Percentiles rank a stretch among this genome's conserved stretches.
Conservation (phyloP, 495 filamentous ascomycete genomes). For the Aspergillus funiculosus region DNA sequence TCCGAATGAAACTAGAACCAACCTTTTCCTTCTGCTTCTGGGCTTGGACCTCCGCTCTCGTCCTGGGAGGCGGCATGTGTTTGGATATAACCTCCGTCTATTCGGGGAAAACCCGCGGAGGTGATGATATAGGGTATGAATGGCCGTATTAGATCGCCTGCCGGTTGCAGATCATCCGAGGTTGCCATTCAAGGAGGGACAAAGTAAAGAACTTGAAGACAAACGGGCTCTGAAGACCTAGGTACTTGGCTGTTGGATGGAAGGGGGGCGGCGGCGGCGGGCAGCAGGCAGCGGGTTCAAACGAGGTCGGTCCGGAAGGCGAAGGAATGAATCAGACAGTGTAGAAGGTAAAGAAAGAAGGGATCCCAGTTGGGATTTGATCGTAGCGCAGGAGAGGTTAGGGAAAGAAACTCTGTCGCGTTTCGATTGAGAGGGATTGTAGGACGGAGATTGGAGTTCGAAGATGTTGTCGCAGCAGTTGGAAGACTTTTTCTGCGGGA, state of each 20-base stretch:
- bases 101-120: slow-evolving; percentile 18
- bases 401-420: background rate
- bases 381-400: background rate
- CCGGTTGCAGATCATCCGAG: slow-evolving; percentile 8
- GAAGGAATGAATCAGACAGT: slow-evolving; percentile 5
- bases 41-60: slow-evolving; percentile 82
- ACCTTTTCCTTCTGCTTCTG: slow-evolving; percentile 95
- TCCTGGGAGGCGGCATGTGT: slow-evolving; percentile 58
- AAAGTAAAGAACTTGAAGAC: background rate
- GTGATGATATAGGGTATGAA: slow-evolving; percentile 3
- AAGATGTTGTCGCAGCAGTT: slow-evolving; percentile 2
- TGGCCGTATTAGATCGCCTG: slow-evolving; percentile 5
- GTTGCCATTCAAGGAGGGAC: slow-evolving; percentile 22
- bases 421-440: background rate
- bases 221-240: background rate
- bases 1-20: slow-evolving; percentile 23
- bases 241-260: background rate
- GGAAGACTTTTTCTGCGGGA: slow-evolving; percentile 7
- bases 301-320: slow-evolving; percentile 5
- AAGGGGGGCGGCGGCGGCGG: no score
- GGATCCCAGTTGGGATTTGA: background rate
- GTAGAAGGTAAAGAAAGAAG: background rate
- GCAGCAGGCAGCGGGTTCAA: background rate
- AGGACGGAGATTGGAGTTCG: background rate
- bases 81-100: slow-evolving; percentile 30